Evolutionary conservation across 805 yeast genomes (phyloP), one percentile per base, ranked within the genome.

Genomic region (Suhomyces prunicola): DNA sequence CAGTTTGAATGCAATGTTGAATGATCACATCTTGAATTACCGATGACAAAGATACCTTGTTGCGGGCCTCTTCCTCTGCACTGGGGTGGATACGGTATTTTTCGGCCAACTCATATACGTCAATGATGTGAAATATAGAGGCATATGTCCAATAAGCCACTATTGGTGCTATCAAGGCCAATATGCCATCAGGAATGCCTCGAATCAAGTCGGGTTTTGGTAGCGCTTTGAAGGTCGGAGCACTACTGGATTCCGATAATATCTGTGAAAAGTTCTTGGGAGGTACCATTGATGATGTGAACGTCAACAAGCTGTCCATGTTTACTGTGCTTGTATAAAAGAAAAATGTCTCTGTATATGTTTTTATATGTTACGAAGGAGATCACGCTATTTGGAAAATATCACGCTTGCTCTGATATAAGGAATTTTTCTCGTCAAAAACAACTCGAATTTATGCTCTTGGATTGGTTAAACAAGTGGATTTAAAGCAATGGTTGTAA

Each of bases 1-100:
- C 57, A 3, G 94, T 80, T 73, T 94, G 99, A 52, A 93, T 79
- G 12, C 85, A 54, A 67, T 94, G 99, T 74, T 94, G 98, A 31
- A 88, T 60, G 6, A 90, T 61, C 46, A 94, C 99, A 58, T 92
- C 97, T 55, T 81, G 74, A 15, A 94, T 62, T 9, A 94, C 98
- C 46, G 87, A 88, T 4, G 62, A 49, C 51, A 84, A 70, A 0
- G 88, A 65, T 6, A 90, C 97, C 64, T 83, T 88, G 69, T 94
- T 94, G 59, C 94, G 81, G 48, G 80, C 66, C 31, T 76, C 62
- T 52, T 90, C 90, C 67, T 93, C 98, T 60, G 87, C 96, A 39
- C 92, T 85, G 19, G 98, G 92, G 68, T 94, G 99, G 50, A 94
- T 90, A 59, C 98, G 79, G 72, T 89, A 90, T 65, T 80, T 75